Evolutionary conservation across 2,329 filamentous ascomycete species (phyloP), one percentile per base, ranked within the genome.

Genomic region (Aureobasidium sp.): DNA sequence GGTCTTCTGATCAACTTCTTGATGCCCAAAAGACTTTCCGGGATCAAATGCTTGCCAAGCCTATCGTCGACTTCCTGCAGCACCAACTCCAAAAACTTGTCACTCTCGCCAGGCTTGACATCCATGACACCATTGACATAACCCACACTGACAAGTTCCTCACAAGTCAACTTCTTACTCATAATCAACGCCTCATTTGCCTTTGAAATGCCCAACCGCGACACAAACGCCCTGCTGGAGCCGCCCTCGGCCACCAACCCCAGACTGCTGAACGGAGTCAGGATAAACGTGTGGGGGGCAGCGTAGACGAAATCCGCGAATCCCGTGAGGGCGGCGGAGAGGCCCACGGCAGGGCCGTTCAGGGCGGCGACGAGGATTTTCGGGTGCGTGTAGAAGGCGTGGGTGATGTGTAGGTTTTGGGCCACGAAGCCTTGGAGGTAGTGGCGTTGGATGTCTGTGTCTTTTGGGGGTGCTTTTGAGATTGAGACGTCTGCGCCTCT

Each of bases 151-250:
- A 92, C 78, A 31, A 97, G 79, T 70, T 95, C 90, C 25, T 86
- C 83, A 31, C 83, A 83, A 0, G 79, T 72, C 67, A 97, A 89
- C 46, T 85, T 81, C 73, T 88, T 89, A 68, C 88, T 91, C 87
- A 95, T 94, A 66, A 99, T 85, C 13, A 97, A 81, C 13, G 94
- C 93, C 79, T 97, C 94, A 70, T 95, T 95, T 10, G 91, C 92
- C 71, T 89, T 89, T 61, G 83, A 78, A 54, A 90, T 81, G 0
- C 94, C 94, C 25, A 97, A 79, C 0, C 93, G 79, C 67, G 87
- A 82, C 15, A 94, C 89, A 61, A 97, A 87, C 0, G 86, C 90
- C 60, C 85, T 78, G 17, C 85, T 90, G 0, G 91, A 85, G 49
- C 87, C 90, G 42, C 93, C 94, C 76, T 97, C 94, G 59, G 91